Percentiles rank a stretch among this genome's conserved stretches.
Evolutionary conservation across 2,329 filamentous ascomycete genomes (phyloP).

Genomic region (Monosporascus sp.): DNA sequence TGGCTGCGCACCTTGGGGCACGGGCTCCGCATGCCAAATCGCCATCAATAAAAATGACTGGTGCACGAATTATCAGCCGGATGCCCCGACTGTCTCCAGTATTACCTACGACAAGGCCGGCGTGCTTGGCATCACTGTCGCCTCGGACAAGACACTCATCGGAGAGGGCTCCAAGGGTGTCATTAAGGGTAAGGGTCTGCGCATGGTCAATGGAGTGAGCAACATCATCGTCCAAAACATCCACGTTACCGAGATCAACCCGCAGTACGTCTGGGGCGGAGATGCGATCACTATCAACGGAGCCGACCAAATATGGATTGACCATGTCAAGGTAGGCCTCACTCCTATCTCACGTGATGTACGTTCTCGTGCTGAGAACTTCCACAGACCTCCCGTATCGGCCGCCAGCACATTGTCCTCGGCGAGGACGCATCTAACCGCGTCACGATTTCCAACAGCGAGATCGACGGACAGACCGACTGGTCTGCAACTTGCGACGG

Average conservation of each 20-base stretch:
- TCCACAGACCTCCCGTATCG: constrained; percentile 29
- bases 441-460: constrained; percentile 39
- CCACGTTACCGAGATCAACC: constrained; percentile 47
- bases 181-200: constrained; percentile 53
- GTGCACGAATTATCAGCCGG: constrained; percentile 54
- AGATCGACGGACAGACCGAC: constrained; percentile 35
- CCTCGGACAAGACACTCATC: constrained; percentile 51
- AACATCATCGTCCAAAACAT: constrained; percentile 58
- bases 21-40: constrained; percentile 45
- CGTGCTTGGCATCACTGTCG: constrained; percentile 42
- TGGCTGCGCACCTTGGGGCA: constrained; percentile 56
- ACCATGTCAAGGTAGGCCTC: constrained; percentile 10
- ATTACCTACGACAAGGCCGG: constrained; percentile 47
- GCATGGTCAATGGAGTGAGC: constrained; percentile 37
- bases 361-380: no score
- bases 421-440: constrained; percentile 27
- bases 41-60: constrained; percentile 55
- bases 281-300: constrained; percentile 48
- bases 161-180: constrained; percentile 45
- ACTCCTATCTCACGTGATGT: no score
- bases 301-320: constrained; percentile 27
- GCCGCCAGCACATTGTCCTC: constrained; percentile 36
- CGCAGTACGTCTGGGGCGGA: constrained; percentile 52
- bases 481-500: constrained; percentile 37
- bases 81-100: constrained; percentile 37